Conservation (phyloP, 108 stramenopile species). For the Pseudonitzschia pungens region DNA sequence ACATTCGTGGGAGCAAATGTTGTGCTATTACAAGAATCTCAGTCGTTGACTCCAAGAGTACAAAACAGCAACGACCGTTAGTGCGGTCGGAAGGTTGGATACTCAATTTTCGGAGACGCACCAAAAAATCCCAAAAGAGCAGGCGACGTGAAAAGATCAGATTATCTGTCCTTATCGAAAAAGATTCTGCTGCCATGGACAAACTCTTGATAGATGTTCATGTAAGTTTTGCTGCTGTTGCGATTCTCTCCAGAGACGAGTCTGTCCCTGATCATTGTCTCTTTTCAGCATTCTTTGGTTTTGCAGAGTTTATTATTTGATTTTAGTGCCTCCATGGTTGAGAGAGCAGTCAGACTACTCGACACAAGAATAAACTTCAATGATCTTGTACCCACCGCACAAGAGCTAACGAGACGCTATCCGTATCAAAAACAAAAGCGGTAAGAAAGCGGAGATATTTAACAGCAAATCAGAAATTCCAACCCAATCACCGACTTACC, state of each 20-base stretch:
- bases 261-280: not conserved
- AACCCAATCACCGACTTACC: not conserved
- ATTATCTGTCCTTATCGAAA: slow-evolving; percentile 21
- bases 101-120: slow-evolving; percentile 14
- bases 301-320: slow-evolving; percentile 41
- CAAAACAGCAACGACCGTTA: not conserved
- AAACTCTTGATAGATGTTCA: slow-evolving; percentile 22
- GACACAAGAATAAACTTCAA: slow-evolving; percentile 21
- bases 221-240: slow-evolving; percentile 17
- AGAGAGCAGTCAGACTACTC: slow-evolving; percentile 23
- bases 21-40: slow-evolving; percentile 24
- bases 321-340: slow-evolving; percentile 37
- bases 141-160: slow-evolving; percentile 2
- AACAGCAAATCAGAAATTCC: not conserved
- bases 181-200: slow-evolving; percentile 38
- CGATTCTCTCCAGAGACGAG: not conserved
- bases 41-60: not conserved
- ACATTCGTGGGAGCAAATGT: slow-evolving; percentile 26
- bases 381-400: slow-evolving; percentile 31
- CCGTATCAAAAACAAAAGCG: slow-evolving; percentile 32
- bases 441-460: slow-evolving; percentile 13
- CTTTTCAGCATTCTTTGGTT: slow-evolving; percentile 24
- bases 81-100: slow-evolving; percentile 28
- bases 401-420: slow-evolving; percentile 27
- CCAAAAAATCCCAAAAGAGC: not conserved